A percentile compares a stretch with the other conserved stretches of the same genome.
Evolutionary conservation across 1,284 basidiomycete species (phyloP).

Genomic region (Pisolithus thermaeus): DNA sequence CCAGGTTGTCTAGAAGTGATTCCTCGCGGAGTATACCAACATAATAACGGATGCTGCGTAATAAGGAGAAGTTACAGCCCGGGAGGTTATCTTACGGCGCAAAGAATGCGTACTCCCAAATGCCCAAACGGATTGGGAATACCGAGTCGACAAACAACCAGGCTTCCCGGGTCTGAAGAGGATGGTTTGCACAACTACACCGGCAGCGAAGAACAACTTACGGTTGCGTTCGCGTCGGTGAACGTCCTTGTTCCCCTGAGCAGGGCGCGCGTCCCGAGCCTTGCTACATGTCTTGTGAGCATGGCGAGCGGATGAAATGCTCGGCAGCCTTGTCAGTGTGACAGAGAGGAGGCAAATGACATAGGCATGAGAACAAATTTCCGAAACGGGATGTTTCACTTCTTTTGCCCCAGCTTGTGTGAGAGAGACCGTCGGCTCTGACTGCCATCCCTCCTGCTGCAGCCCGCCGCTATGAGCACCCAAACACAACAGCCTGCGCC

Average conservation of each 20-base stretch:
- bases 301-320: neutral
- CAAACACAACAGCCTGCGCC: conserved; percentile 24
- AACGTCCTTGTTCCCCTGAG: neutral
- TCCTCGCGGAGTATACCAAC: conserved; percentile 55
- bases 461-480: conserved; percentile 24
- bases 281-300: neutral
- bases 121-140: conserved; percentile 47
- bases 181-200: neutral
- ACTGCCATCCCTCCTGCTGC: conserved; percentile 7
- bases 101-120: conserved; percentile 43
- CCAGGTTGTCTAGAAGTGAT: conserved; percentile 42
- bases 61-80: conserved; percentile 6
- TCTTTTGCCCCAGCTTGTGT: neutral
- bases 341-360: neutral
- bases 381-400: conserved; percentile 9
- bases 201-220: neutral
- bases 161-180: conserved; percentile 25
- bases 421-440: neutral
- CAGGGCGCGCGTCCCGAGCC: neutral
- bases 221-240: neutral
- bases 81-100: neutral
- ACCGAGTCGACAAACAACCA: conserved; percentile 53
- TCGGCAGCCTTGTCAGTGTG: neutral
- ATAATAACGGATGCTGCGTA: conserved; percentile 53
- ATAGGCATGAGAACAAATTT: conserved; percentile 10